Evolutionary conservation across 2,329 filamentous ascomycete genomes (phyloP).

Genomic region (Geoglossum cookeanum): DNA sequence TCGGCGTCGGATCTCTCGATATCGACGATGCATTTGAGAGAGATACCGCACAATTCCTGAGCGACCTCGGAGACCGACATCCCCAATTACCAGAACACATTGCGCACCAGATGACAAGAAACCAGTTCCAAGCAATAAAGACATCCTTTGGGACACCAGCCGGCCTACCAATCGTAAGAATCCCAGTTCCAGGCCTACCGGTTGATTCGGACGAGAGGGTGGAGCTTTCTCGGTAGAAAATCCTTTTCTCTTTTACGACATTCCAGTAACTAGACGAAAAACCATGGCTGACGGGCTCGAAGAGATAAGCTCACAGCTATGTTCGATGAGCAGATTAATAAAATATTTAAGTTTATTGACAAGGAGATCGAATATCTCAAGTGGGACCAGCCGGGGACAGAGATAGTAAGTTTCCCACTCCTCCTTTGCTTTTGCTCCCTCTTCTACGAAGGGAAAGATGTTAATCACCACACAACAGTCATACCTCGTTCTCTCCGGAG

Average conservation of each 20-base stretch:
- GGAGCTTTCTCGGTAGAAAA: background rate
- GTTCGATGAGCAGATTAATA: background rate
- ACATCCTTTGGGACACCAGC: background rate
- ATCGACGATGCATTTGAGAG: background rate
- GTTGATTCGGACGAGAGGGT: background rate
- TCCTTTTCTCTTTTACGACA: background rate
- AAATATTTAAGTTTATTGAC: background rate
- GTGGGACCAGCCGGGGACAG: background rate
- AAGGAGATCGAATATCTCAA: background rate
- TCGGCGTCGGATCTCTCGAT: background rate
- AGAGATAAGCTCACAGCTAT: background rate
- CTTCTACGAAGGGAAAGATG: background rate
- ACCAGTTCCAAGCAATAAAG: background rate
- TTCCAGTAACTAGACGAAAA: no score
- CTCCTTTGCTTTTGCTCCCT: background rate
- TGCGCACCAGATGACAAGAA: background rate
- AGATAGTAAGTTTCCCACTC: background rate
- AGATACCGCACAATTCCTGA: background rate
- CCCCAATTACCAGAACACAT: background rate
- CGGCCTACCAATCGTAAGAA: background rate
- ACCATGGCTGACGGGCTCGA: background rate
- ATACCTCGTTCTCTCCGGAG: background rate
- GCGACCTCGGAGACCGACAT: background rate
- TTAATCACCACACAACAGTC: background rate
- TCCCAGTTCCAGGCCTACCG: background rate